Evolutionary conservation across 2,329 filamentous ascomycete species (phyloP), one percentile per base, ranked within the genome.

Genomic region (Botrytis cinerea): DNA sequence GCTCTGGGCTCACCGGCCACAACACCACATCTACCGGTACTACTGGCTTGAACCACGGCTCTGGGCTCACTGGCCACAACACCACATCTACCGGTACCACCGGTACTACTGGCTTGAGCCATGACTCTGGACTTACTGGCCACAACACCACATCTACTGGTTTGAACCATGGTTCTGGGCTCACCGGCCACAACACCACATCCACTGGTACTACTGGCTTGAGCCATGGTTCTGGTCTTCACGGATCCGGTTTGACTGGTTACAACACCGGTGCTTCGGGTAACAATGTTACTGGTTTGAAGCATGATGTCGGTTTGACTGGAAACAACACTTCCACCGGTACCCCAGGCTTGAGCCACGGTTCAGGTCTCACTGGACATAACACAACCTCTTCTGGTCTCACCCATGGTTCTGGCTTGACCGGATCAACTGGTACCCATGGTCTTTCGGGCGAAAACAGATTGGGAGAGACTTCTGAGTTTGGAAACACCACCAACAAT

Each of bases 381-480:
- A 61, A 40, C 32, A 61, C 32, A 7, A 40, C 28, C 0, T 32
- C 43, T 3, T 12, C 40, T 6, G 40, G 40, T 35, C 20, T 45
- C 32, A 66, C 16, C n/a, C 63, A 46, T 66, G 45, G 20, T 25
- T 66, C 63, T 32, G 28, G 43, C 18, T 46, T 46, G 32, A 48
- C 46, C 9, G 54, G 67, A 28, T 60, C 57, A 25, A 62, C 51
- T 1, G 66, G 73, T n/a, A 22, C 57, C 32, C 59, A 59, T n/a
- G 69, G 72, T 40, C 54, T 75, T 25, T 32, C 72, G 48, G 73
- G 75, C 7, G 69, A 74, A 60, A 25, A 63, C 20, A 28, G 46
- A 22, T 46, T 74, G n/a, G 70, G 63, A 43, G 67, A 68, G 35
- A 72, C 73, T 73, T 75, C 71, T 8, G 74, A 75, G 12, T 73